A percentile compares a stretch with the other conserved stretches of the same genome.
Evolutionary conservation across 306 rosid genomes (phyloP).

Genomic region (Lathyrus sativus): DNA sequence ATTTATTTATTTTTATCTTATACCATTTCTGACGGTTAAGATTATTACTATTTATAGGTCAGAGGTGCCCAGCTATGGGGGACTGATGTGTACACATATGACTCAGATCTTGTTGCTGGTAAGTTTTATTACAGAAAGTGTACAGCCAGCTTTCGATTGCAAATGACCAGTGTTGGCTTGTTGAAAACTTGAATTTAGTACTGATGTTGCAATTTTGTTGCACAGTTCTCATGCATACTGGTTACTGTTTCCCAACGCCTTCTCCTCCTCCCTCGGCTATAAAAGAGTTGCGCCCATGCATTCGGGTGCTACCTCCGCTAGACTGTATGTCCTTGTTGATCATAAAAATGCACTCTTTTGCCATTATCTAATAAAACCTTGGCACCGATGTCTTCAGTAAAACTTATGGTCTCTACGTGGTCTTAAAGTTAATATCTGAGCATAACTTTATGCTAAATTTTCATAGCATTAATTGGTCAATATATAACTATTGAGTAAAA

Average conservation of each 20-base stretch:
- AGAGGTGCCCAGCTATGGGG: slow-evolving; percentile 99
- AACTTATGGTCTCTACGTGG: background rate
- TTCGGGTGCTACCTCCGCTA: slow-evolving; percentile 82
- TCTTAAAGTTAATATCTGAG: slow-evolving; percentile 3
- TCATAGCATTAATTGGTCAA: background rate
- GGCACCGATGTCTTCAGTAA: slow-evolving; percentile 11
- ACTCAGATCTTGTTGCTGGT: slow-evolving; percentile 99
- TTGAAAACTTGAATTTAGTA: slow-evolving; percentile 18
- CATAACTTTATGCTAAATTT: background rate
- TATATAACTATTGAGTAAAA: slow-evolving; percentile 4
- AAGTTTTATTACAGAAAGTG: slow-evolving; percentile 31
- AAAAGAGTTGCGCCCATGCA: slow-evolving; percentile 79
- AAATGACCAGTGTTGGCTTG: slow-evolving; percentile 16
- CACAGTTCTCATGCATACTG: slow-evolving; percentile 96
- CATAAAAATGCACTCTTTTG: slow-evolving; percentile 27
- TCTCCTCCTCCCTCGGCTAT: slow-evolving; percentile 88
- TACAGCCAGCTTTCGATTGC: slow-evolving; percentile 24
- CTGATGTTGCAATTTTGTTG: slow-evolving; percentile 45
- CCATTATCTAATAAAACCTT: slow-evolving; percentile 14
- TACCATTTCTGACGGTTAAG: slow-evolving; percentile 27
- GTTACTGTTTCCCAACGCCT: slow-evolving; percentile 94
- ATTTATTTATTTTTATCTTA: background rate
- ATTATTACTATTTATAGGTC: slow-evolving; percentile 60
- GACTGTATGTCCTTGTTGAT: slow-evolving; percentile 66
- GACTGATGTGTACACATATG: slow-evolving; percentile 91